Evolutionary conservation across 805 yeast species (phyloP).

Genomic region (Yarrowia bubula): DNA sequence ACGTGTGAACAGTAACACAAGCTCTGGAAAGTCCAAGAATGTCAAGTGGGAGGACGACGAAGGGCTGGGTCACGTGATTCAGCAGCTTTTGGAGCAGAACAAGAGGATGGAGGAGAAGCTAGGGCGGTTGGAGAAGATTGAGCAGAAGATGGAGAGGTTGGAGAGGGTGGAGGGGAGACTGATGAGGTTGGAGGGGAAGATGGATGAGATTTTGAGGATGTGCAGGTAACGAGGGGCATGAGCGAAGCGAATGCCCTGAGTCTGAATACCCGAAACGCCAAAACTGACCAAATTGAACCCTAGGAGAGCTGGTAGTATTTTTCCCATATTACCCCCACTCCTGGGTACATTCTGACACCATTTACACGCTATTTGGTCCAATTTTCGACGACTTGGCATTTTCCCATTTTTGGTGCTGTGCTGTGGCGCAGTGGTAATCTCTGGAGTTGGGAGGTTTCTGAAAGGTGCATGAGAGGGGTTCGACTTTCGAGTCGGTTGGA

Average conservation of each 20-base stretch:
- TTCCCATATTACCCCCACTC: too few relatives aligned
- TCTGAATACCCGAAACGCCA: too few relatives aligned
- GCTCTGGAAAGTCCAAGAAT: background rate
- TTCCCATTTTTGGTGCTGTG: too few relatives aligned
- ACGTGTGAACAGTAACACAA: background rate
- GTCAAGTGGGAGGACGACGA: conserved; percentile 5
- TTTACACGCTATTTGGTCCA: too few relatives aligned
- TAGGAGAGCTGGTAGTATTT: background rate
- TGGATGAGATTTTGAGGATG: conserved; percentile 2
- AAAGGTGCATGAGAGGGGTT: too few relatives aligned
- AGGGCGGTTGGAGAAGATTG: background rate
- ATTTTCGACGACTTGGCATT: too few relatives aligned
- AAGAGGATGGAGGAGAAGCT: conserved; percentile 2
- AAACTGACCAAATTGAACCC: too few relatives aligned
- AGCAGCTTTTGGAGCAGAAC: background rate
- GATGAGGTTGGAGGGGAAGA: background rate
- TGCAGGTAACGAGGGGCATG: background rate
- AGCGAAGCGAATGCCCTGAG: too few relatives aligned
- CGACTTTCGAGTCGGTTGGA: too few relatives aligned
- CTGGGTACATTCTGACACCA: too few relatives aligned
- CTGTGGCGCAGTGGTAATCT: too few relatives aligned
- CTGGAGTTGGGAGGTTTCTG: too few relatives aligned
- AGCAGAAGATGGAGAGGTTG: background rate
- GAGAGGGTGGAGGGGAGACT: background rate
- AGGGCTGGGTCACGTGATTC: background rate